Base-by-base conservation (phyloP, 2,329 filamentous ascomycete species). In the Monilinia laxa region DNA sequence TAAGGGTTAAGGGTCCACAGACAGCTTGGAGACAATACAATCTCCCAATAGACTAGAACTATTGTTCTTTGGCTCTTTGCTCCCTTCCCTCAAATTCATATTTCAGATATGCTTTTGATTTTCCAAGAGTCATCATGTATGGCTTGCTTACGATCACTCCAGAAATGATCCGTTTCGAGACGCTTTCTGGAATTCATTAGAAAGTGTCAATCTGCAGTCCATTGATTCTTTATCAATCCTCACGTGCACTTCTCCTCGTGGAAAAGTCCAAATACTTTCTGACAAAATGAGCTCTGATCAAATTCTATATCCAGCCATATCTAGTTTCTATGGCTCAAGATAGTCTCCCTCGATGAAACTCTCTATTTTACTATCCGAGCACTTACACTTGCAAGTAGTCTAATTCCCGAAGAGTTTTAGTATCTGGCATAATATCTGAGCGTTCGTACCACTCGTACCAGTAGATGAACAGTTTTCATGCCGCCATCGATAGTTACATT, bases 371-470 rank as follows among this genome's bases (percentile, higher is more conserved):
- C 45, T 12, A 35, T 51, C 58, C 45, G 45, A 62, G 58, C 58
- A 25, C 45, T 23, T 9, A 40, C 45, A 51, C n/a, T 35, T 51
- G n/a, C 9, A n/a, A 38, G 58, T n/a, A 51, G 20, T 38, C 58
- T 38, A 51, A 18, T 25, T 51, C 58, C 31, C 14, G 45, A 20
- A 31, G 28, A n/a, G 58, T 52, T 2, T 52, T 62, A 62, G 45
- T 51, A 49, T 40, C 14, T n/a, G 45, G 28, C 38, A 62, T 49
- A 52, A 51, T n/a, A 62, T 51, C 45, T 62, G 58, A 62, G 58
- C 58, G 58, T 62, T 38, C 45, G n/a, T 18, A 25, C 45, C 51
- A 35, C 45, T n/a, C 47, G 25, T 60, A 18, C 57, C 42, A 49
- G 57, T 35, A 51, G 28, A 40, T 62, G 31, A 25, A 51, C 47